phyloP scores from a whole-genome alignment of 2,329 filamentous ascomycete genomes.

The Grosmannia serpens region DNA sequence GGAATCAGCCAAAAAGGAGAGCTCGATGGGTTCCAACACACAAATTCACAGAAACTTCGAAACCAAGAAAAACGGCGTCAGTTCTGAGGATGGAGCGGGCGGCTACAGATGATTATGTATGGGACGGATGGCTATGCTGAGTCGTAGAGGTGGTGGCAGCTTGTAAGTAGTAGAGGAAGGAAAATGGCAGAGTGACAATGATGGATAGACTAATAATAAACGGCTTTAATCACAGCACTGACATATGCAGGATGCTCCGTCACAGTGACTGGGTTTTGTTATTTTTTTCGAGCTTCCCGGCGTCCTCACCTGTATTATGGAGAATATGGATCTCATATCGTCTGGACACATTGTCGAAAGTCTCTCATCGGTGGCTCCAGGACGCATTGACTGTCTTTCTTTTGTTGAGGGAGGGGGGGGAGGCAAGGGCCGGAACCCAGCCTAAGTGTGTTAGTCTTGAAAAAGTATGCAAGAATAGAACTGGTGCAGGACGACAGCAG shows the following conservation, averaged over 20 bases:
- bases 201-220: constrained; percentile 1
- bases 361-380: neutral
- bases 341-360: neutral
- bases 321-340: neutral
- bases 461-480: neutral
- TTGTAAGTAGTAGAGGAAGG: neutral
- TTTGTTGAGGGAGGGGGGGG: neutral
- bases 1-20: constrained; percentile 4
- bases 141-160: neutral
- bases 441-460: too few species aligned
- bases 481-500: neutral
- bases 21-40: constrained; percentile 15
- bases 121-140: constrained; percentile 8
- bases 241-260: constrained; percentile 6
- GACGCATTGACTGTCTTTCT: neutral
- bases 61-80: constrained; percentile 26
- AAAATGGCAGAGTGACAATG: neutral
- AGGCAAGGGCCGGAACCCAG: too few species aligned
- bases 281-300: neutral
- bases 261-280: neutral
- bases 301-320: neutral
- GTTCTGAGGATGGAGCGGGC: constrained; percentile 25
- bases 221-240: constrained; percentile 11
- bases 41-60: constrained; percentile 24
- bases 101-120: constrained; percentile 39